Conservation (phyloP, 441 rosid species). For the Cnidoscolus chayamansa region DNA sequence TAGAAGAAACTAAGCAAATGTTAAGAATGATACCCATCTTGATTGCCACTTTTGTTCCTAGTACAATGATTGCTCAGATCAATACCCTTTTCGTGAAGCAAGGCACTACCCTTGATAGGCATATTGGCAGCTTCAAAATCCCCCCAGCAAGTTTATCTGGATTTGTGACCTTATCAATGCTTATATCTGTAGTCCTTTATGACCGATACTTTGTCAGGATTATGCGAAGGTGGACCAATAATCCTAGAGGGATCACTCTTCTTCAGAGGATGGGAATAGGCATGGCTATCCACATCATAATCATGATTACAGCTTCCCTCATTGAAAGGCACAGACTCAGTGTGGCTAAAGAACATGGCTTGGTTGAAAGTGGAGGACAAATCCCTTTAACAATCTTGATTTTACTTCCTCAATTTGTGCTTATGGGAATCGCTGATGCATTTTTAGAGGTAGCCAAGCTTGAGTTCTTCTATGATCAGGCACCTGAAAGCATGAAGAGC, state of each 20-base stretch:
- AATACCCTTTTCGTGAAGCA: conserved; percentile 77
- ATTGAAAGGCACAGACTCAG: conserved; percentile 50
- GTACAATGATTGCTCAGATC: conserved; percentile 65
- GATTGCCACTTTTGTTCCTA: conserved; percentile 63
- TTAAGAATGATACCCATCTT: conserved; percentile 70
- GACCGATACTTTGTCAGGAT: conserved; percentile 48
- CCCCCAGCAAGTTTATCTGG: conserved; percentile 69
- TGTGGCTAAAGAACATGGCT: conserved; percentile 50
- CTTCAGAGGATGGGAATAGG: conserved; percentile 86
- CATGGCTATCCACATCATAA: conserved; percentile 47
- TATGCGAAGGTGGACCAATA: conserved; percentile 46
- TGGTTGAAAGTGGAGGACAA: conserved; percentile 47
- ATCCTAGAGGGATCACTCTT: conserved; percentile 82
- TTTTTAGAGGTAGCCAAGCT: conserved; percentile 74
- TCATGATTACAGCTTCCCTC: conserved; percentile 63
- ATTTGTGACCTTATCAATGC: conserved; percentile 70
- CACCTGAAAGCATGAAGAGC: conserved; percentile 91
- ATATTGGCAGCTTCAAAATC: conserved; percentile 59
- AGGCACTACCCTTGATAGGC: conserved; percentile 66
- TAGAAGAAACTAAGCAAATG: conserved; percentile 91
- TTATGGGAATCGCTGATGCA: conserved; percentile 85
- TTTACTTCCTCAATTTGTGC: conserved; percentile 73
- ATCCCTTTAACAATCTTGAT: conserved; percentile 63
- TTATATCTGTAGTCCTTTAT: conserved; percentile 59
- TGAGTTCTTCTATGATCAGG: conserved; percentile 92